Evolutionary conservation across 768 basidiomycete species (phyloP), one percentile per base, ranked within the genome.

Genomic region (Suillus americanus): DNA sequence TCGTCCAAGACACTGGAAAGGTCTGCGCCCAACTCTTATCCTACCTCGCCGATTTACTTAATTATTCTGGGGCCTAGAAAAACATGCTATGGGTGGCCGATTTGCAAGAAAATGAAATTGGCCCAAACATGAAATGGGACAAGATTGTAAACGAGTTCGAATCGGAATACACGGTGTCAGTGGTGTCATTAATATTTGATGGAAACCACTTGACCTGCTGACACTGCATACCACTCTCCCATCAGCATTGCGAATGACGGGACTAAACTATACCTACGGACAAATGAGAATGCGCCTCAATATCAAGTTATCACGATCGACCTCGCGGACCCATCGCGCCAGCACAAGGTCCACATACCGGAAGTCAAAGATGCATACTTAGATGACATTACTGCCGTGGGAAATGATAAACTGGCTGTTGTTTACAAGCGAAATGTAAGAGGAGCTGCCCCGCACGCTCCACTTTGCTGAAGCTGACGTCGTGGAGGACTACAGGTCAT

Each of bases 71-170:
- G 48, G 33, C 35, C n/a, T 66, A 92, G 90, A 88, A 86, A 86
- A 89, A 91, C 70, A 73, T 87, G 12, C 73, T 92, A 2, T 93
- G 91, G 91, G 80, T 93, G 54, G 84, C 89, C 8, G 86, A 92
- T 67, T 79, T 92, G 9, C 71, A 83, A 54, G 78, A 84, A 55
- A 81, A 85, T 62, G 79, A 83, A 62, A 88, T 92, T 30, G 86
- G 85, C 10, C 80, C 79, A 60, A 80, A 89, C 64, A 84, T 94
- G 71, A 81, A 84, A 67, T 94, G 92, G 91, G 80, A 82, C 66
- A 91, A 90, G 74, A 66, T 94, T 40, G 75, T 91, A 53, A 76
- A 91, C 69, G 80, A 85, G n/a, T 94, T 86, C 74, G 85, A 87
- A 6, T 84, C 88, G 1, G 82, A 85, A 72, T 92, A 89, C 69